Conservation (phyloP, 148 eudicot genomes). For the Rhododendron williamsianum region DNA sequence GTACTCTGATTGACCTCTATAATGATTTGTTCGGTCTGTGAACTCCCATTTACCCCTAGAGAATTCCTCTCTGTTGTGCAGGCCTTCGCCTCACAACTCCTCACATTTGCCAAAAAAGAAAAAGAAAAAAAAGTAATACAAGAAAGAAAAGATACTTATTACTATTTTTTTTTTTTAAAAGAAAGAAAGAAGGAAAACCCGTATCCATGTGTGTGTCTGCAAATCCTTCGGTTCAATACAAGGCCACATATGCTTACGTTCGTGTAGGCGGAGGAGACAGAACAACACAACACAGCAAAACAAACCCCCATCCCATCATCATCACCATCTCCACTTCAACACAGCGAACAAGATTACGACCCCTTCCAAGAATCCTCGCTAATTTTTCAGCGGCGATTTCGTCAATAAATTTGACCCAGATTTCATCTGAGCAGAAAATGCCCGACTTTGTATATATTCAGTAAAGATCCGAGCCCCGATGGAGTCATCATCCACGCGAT, state of each 20-base stretch:
- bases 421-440: not conserved
- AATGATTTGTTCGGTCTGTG: rapidly evolving
- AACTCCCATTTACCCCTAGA: too few species aligned
- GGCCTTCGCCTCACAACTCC: too few species aligned
- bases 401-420: not conserved
- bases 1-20: too few species aligned
- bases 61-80: too few species aligned
- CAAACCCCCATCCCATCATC: not conserved
- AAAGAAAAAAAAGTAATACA: too few species aligned
- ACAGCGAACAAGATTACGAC: not conserved
- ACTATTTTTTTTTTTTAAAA: too few species aligned
- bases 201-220: not conserved
- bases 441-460: not conserved
- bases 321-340: not conserved
- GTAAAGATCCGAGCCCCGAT: conserved; percentile 15
- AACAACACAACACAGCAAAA: not conserved
- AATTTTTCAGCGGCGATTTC: not conserved
- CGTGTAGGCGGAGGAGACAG: not conserved
- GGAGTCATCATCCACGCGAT: not conserved
- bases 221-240: not conserved
- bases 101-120: too few species aligned
- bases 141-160: too few species aligned
- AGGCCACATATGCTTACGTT: not conserved
- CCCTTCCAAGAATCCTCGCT: not conserved
- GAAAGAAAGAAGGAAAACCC: not conserved